Evolutionary conservation across 352 stramenopile species (phyloP).

Genomic region (Globisporangium spiculum): DNA sequence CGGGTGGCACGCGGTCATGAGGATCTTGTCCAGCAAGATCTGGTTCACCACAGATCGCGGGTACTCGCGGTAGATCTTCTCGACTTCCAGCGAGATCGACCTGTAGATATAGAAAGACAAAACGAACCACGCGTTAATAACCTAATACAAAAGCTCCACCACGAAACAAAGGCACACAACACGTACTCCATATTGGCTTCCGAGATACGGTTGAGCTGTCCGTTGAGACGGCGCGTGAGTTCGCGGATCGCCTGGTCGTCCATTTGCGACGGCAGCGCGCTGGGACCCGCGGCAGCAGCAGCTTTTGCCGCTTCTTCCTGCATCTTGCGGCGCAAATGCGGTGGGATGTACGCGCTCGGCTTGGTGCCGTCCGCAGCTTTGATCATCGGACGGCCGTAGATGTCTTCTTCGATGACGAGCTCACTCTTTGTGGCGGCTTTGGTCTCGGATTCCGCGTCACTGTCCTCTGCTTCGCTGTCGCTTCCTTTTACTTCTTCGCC

Average conservation of each 20-base stretch:
- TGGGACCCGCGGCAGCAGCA: slow-evolving; percentile 23
- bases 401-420: slow-evolving; percentile 70
- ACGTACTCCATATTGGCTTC: slow-evolving; percentile 86
- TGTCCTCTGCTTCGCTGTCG: slow-evolving; percentile 19
- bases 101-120: slow-evolving; percentile 20
- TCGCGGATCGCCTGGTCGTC: slow-evolving; percentile 71
- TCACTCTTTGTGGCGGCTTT: slow-evolving; percentile 22
- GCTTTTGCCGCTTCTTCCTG: slow-evolving; percentile 38
- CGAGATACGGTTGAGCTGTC: slow-evolving; percentile 89
- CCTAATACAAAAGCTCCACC: not conserved
- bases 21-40: slow-evolving; percentile 65
- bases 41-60: slow-evolving; percentile 71
- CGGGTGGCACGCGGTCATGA: slow-evolving; percentile 61
- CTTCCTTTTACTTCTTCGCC: slow-evolving; percentile 21
- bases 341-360: slow-evolving; percentile 79
- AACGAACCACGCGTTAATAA: slow-evolving; percentile 6
- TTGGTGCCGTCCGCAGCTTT: slow-evolving; percentile 37
- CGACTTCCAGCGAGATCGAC: slow-evolving; percentile 73
- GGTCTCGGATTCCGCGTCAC: slow-evolving; percentile 24
- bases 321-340: slow-evolving; percentile 77
- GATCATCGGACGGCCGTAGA: slow-evolving; percentile 77
- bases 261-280: slow-evolving; percentile 45
- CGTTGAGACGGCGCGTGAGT: slow-evolving; percentile 77
- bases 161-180: not conserved
- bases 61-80: slow-evolving; percentile 76